A percentile compares a stretch with the other conserved stretches of the same genome.
These are phyloP conservation scores for Diaporthe vexans DNA, from an alignment of 2,329 filamentous ascomycete genomes.

Conservation along the genomic window DNA sequence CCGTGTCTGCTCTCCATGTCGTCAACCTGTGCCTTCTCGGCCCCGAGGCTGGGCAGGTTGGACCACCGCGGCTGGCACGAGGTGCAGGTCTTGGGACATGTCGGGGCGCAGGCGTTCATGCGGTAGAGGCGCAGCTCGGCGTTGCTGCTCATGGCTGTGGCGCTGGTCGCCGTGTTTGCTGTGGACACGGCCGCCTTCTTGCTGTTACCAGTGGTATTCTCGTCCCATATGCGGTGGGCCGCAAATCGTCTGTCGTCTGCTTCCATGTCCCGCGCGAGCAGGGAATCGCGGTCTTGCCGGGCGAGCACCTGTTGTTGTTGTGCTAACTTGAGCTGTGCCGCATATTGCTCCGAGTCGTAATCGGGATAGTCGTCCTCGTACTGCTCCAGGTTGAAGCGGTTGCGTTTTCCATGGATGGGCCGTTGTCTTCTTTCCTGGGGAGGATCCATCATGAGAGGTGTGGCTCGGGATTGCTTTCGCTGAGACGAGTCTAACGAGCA, in stretches of 20 bases:
- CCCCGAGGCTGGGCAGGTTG: background rate
- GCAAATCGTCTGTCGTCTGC: too few relatives aligned
- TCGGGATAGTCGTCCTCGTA: too few relatives aligned
- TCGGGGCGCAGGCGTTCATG: background rate
- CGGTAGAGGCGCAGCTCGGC: constrained; percentile 9
- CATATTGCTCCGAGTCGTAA: too few relatives aligned
- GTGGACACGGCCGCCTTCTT: background rate
- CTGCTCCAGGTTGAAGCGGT: background rate
- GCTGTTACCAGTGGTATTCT: too few relatives aligned
- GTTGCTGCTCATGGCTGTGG: background rate
- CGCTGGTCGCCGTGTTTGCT: background rate
- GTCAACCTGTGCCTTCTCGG: background rate
- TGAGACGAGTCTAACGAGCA: background rate
- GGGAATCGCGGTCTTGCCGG: too few relatives aligned
- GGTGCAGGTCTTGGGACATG: background rate
- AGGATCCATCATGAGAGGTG: background rate
- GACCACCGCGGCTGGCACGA: constrained; percentile 13
- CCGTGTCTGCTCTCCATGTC: background rate
- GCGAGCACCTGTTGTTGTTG: too few relatives aligned
- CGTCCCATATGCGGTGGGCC: too few relatives aligned
- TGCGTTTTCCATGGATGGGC: background rate
- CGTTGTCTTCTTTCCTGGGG: too few relatives aligned
- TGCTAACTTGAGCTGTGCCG: too few relatives aligned
- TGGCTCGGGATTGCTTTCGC: background rate
- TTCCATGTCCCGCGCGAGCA: too few relatives aligned